Base-by-base conservation (phyloP, 2,329 filamentous ascomycete species). In the Fusarium torreyae region DNA sequence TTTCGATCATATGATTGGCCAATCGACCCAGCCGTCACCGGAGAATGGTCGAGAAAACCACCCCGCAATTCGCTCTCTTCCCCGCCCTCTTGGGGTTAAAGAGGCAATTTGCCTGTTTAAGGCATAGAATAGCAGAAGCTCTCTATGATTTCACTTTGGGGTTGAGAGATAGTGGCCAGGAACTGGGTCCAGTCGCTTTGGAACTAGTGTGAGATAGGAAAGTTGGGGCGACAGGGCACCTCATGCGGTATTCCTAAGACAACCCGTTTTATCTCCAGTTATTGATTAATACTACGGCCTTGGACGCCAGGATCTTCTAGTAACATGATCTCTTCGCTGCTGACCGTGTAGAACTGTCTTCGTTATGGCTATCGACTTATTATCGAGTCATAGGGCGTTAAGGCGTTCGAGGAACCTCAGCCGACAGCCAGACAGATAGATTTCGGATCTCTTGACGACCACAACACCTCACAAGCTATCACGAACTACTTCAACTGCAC, bases 121-220 rank as follows among this genome's bases (percentile, higher is more conserved):
- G 65, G 65, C 43, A 68, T 54, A 68, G 52, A 40, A 58, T 68
- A 4, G 52, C 52, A 68, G 26, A 57, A 59, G 44, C 11, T 34
- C 36, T 34, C 22, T 24, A 44, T 57, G 31, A 49, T 38, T 44
- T 62, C 36, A 40, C 40, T 33, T 52, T 42, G 39, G 51, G 31
- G 55, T 48, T 48, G 33, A 43, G 40, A 42, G 53, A 66, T 24
- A 43, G 49, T 46, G 36, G 18, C 17, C 39, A 33, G 57, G 43
- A 43, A 61, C 60, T 50, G 62, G 55, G 65, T 64, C 55, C 31
- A 28, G 34, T 38, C 15, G 31, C 11, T 57, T 46, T 55, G 43
- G 61, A 40, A 44, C 66, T 69, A 69, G 66, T 44, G 66, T 69
- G 56, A 69, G 66, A 69, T 67, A 52, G 66, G 66, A 69, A 69